Evolutionary conservation across 805 yeast species (phyloP), one percentile per base, ranked within the genome.

Genomic region (Wickerhamomyces hampshirensis): DNA sequence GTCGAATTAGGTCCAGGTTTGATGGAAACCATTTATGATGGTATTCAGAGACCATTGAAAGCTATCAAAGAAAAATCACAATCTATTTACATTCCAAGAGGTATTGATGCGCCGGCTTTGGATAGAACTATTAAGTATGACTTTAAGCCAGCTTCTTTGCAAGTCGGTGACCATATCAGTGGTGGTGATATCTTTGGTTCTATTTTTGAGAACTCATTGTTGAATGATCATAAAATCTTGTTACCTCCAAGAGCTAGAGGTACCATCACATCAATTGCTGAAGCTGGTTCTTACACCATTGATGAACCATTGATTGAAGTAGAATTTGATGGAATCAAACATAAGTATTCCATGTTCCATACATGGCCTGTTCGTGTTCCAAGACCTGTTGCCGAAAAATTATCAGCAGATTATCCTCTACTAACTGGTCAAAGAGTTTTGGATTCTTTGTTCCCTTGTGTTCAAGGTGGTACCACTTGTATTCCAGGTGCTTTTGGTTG

Each of bases 301-400:
- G 96, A 86, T 49, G 96, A 89, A 55, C 77, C 87, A 34, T 69
- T 93, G 37, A 67, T 93, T 51, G 98, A 93, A 68, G 86, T 93
- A 42, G 98, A 93, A 66, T 93, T 89, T 55, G 91, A 88, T 44
- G 98, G 97, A 50, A 74, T 77, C 57, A 84, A 75, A 50, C 74
- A 73, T 50, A 71, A 75, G 34, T 91, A 85, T 71, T 73, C 94
- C 30, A 88, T 93, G 96, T 87, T 78, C 83, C 99, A 93, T 67
- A 81, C 96, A 19, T 93, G 99, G 99, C 99, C 99, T 26, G 98
- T 93, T 45, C 88, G 99, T 74, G 96, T 89, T 30, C 98, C 99
- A 54, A 83, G 99, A 69, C 98, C 99, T 13, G 98, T 91, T 32
- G 84, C 97, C 34, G 94, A 88, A 65, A 88, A 91, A 62, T 68